Evolutionary conservation across 495 filamentous ascomycete genomes (phyloP), one percentile per base, ranked within the genome.

Genomic region (Aeminium ludgeri): DNA sequence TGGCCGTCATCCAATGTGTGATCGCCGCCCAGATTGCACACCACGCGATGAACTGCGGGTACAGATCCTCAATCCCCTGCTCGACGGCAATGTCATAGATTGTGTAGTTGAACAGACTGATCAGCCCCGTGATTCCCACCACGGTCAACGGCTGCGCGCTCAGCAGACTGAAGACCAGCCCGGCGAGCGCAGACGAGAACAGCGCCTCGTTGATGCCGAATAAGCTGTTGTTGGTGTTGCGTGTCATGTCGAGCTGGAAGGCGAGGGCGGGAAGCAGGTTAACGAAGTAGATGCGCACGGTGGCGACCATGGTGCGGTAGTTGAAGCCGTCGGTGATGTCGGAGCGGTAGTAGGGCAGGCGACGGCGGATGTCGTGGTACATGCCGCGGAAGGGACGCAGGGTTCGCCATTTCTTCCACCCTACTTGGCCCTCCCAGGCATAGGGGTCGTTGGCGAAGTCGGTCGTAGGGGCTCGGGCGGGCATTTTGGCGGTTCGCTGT

Each of bases 131-230:
- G 34, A 61, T 49, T 4, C 58, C 58, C 8, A 61, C 58, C 10
- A 61, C 46, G 3, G 53, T 56, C 32, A 61, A 44, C 10, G 58
- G 58, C 32, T 61, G 58, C 6, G 48, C 49, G 16, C 42, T 46
- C 1, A 56, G 15, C 3, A 55, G 36, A 15, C 51, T 49, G 40
- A 67, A 67, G 4, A 67, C 61, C 6, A 65, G 44, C 10, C 60
- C 54, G 4, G 47, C 64, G 1, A 67, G 44, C 1, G 58, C 63
- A 1, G 61, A 64, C n/a, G 63, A 50, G 15, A 67, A 51, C 17
- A 67, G 57, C 0, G 55, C 64, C 40, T 67, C 64, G 36, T 67
- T 67, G 42, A 67, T 55, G 28, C 64, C 64, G 39, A 60, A 67
- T n/a, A n/a, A 25, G 55, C 51, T 59, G 35, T 48, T 52, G 36